phyloP scores from a whole-genome alignment of 768 basidiomycete species.

The Leccinellum luteum region DNA sequence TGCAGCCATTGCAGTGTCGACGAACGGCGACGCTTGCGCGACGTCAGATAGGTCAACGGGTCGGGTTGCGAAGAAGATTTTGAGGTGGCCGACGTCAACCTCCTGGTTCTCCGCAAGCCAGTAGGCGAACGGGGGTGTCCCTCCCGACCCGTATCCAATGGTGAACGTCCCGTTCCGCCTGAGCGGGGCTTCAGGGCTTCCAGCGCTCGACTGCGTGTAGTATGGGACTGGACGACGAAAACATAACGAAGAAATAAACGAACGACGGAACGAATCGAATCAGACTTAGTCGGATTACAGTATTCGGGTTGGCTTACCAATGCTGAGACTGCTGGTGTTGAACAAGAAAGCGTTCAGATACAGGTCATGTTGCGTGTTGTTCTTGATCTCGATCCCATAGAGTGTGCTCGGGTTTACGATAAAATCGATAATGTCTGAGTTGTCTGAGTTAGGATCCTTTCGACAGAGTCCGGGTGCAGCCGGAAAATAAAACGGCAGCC shows the following conservation, averaged over 20 bases:
- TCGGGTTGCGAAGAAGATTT: not conserved
- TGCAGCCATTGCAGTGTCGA: not conserved
- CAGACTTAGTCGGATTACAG: not conserved
- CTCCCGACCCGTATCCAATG: not conserved
- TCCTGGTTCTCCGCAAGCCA: not conserved
- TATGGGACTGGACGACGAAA: not conserved
- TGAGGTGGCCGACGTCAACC: not conserved
- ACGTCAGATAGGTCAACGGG: not conserved
- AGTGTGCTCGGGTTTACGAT: not conserved
- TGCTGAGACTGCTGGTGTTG: not conserved
- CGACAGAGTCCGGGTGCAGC: not conserved
- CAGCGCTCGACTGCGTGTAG: not conserved
- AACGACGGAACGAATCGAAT: not conserved
- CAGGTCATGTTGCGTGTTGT: constrained; percentile 1
- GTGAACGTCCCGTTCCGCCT: not conserved
- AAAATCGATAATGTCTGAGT: not conserved
- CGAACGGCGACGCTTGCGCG: not conserved
- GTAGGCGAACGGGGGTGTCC: constrained; percentile 3
- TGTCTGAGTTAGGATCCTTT: not conserved
- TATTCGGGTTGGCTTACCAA: not conserved
- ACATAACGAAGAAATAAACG: not conserved
- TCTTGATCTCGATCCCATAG: constrained; percentile 6
- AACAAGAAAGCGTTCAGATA: not conserved
- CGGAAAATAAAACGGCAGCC: not conserved
- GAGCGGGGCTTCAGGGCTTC: not conserved